Evolutionary conservation across 192 early-diverging fungal species (phyloP).

Genomic region (Backusella australiensis): DNA sequence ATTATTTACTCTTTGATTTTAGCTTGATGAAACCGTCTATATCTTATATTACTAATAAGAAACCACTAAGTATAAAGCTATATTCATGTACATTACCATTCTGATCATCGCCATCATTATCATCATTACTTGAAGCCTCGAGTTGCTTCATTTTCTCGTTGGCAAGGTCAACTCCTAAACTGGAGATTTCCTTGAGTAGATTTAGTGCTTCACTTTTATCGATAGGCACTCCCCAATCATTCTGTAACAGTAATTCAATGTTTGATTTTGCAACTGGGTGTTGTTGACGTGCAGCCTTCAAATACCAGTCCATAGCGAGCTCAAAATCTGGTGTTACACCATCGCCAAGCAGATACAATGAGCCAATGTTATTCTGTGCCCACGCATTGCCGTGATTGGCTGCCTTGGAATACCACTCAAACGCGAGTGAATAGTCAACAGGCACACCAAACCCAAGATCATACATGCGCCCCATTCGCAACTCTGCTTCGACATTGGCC

Average conservation of each 20-base stretch:
- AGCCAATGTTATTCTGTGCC: not conserved
- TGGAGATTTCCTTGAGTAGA: not conserved
- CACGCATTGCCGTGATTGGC: not conserved
- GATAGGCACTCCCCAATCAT: not conserved
- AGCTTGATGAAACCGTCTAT: not conserved
- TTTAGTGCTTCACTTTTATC: not conserved
- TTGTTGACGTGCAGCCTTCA: not conserved
- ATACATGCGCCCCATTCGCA: not conserved
- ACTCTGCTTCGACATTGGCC: not conserved
- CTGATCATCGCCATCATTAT: not conserved
- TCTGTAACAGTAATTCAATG: not conserved
- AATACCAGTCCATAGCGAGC: not conserved
- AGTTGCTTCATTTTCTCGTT: not conserved
- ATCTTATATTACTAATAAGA: not conserved
- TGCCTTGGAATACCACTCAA: not conserved
- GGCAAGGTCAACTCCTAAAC: not conserved
- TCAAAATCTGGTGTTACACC: conserved; percentile 1
- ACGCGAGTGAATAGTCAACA: not conserved
- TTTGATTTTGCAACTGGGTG: not conserved
- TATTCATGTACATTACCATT: not conserved
- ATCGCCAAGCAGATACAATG: not conserved
- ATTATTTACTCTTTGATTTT: not conserved
- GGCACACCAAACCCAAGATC: not conserved
- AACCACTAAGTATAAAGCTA: not conserved
- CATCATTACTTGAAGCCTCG: not conserved